phyloP scores from a whole-genome alignment of 495 filamentous ascomycete genomes.

The Aspergillus leporis region DNA sequence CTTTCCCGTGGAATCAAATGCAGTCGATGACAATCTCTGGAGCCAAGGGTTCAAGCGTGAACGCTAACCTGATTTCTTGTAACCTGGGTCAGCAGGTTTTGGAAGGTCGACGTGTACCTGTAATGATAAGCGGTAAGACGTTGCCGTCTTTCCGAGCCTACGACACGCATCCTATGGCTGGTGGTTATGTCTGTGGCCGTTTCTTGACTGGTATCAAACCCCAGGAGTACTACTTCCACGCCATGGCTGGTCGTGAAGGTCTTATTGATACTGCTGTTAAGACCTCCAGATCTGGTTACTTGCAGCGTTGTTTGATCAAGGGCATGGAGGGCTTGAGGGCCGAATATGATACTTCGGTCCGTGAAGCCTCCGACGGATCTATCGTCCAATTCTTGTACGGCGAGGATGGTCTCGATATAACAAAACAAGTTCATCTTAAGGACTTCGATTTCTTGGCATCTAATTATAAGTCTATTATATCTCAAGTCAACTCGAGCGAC shows the following conservation, averaged over 20 bases:
- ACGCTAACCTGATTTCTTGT: conserved; percentile 96
- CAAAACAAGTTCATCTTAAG: conserved; percentile 87
- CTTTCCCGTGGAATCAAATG: conserved; percentile 97
- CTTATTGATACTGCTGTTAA: conserved; percentile 99
- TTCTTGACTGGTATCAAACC: conserved; percentile 98
- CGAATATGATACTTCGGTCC: conserved; percentile 89
- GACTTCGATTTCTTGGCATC: conserved; percentile 88
- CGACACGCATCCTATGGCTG: conserved; percentile 85
- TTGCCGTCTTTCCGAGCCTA: conserved; percentile 91
- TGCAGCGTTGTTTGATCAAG: conserved; percentile 98
- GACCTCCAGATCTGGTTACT: conserved; percentile 92
- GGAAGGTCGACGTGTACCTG: conserved; percentile 90
- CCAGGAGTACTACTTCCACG: conserved; percentile 99
- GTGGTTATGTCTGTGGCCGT: conserved; percentile 91
- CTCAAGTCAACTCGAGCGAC: conserved; percentile 52
- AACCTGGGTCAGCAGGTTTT: conserved; percentile 96
- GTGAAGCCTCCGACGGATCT: conserved; percentile 83
- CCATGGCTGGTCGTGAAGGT: conserved; percentile 98
- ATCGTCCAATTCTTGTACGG: conserved; percentile 96
- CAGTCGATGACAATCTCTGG: conserved; percentile 97
- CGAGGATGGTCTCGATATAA: conserved; percentile 92
- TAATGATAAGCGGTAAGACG: conserved; percentile 98
- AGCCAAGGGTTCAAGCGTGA: conserved; percentile 90
- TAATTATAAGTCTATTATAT: conserved; percentile 64
- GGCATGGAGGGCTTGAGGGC: conserved; percentile 95